A percentile compares a stretch with the other conserved stretches of the same genome.
phyloP scores from a whole-genome alignment of 768 basidiomycete genomes.

The Rhodotorula taiwanensis region DNA sequence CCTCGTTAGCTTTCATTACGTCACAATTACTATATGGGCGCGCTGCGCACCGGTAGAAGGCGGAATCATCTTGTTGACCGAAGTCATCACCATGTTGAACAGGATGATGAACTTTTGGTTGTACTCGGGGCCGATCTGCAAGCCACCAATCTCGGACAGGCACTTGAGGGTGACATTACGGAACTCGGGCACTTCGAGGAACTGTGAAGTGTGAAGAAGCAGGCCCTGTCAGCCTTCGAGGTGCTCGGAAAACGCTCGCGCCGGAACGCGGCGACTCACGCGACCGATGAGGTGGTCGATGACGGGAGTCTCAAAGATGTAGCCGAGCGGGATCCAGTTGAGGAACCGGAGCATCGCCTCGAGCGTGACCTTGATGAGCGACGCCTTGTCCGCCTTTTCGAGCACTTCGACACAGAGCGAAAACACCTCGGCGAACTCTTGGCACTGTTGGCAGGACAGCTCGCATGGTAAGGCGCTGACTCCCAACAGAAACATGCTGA shows the following conservation, averaged over 20 bases:
- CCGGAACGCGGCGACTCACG: conserved; percentile 52
- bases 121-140: conserved; percentile 92
- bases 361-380: conserved; percentile 84
- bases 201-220: conserved; percentile 52
- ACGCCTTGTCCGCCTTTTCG: conserved; percentile 92
- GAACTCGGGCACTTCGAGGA: conserved; percentile 93
- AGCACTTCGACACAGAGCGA: conserved; percentile 93
- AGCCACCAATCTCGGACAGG: conserved; percentile 87
- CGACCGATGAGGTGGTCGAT: conserved; percentile 87
- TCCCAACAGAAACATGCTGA: no score
- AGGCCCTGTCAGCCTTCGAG: conserved; percentile 4
- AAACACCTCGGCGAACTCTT: conserved; percentile 73
- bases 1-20: no score
- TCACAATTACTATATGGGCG: neutral
- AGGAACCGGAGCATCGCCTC: conserved; percentile 92
- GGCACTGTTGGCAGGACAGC: conserved; percentile 27
- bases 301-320: conserved; percentile 96
- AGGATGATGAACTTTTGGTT: conserved; percentile 95
- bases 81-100: conserved; percentile 55
- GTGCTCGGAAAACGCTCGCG: neutral
- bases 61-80: conserved; percentile 81
- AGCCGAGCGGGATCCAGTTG: conserved; percentile 98
- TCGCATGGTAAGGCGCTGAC: no score
- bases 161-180: conserved; percentile 95
- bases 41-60: conserved; percentile 67